phyloP scores from a whole-genome alignment of 345 rosid genomes.

The Eucalyptus curtisii region DNA sequence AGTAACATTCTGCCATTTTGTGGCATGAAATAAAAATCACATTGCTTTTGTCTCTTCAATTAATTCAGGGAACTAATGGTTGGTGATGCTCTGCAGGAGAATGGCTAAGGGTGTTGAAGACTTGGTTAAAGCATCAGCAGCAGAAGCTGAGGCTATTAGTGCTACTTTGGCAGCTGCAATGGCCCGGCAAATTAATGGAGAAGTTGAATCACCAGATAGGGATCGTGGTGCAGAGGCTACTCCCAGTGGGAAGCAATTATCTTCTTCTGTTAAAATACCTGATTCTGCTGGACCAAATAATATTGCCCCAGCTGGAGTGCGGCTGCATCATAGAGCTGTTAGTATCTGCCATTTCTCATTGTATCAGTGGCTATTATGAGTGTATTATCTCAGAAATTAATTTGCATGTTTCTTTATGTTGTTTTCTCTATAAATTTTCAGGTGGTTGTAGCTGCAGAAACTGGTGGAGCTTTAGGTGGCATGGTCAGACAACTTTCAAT shows the following conservation, averaged over 20 bases:
- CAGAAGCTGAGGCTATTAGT: constrained; percentile 97
- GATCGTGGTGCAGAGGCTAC: constrained; percentile 97
- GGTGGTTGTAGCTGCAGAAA: constrained; percentile 99
- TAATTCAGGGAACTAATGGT: background rate
- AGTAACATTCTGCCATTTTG: background rate
- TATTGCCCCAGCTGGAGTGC: constrained; percentile 75
- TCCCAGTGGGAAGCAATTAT: constrained; percentile 80
- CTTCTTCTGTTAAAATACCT: constrained; percentile 55
- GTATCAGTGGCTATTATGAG: background rate
- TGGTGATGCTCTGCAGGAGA: constrained; percentile 43
- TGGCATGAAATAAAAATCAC: background rate
- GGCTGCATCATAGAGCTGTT: constrained; percentile 97
- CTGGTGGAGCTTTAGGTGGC: constrained; percentile 98
- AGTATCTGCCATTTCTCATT: constrained; percentile 16
- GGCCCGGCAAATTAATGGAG: constrained; percentile 90
- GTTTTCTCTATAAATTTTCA: constrained; percentile 1
- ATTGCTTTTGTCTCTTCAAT: background rate
- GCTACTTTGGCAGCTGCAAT: constrained; percentile 96
- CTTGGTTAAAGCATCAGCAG: constrained; percentile 96
- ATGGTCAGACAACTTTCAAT: constrained; percentile 98
- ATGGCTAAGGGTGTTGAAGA: constrained; percentile 81
- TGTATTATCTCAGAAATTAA: background rate
- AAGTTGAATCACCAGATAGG: constrained; percentile 85
- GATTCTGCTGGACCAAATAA: constrained; percentile 57
- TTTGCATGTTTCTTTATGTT: background rate